Percentiles rank a stretch among this genome's conserved stretches.
Evolutionary conservation across 78 protist species (phyloP).

Genomic region (Neovahlkampfia damariscottae): DNA sequence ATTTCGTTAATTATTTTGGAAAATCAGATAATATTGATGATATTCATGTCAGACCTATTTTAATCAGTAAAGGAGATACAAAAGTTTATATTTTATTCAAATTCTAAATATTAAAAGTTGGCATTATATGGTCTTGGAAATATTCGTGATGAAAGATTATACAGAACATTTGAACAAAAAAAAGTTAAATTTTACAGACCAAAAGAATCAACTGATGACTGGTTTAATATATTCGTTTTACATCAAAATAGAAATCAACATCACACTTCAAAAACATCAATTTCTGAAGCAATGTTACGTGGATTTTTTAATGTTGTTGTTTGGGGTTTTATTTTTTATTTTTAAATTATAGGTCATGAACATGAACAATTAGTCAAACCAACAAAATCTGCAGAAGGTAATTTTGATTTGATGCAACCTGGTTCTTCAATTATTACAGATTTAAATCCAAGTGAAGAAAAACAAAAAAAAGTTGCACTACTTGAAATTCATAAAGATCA

Average conservation of each 20-base stretch:
- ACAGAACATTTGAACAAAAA: conserved; percentile 49
- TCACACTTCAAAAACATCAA: conserved; percentile 44
- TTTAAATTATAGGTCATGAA: too few relatives aligned
- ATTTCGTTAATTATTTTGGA: conserved; percentile 88
- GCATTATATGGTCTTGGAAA: conserved; percentile 94
- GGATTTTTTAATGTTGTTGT: conserved; percentile 73
- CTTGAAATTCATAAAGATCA: conserved; percentile 35
- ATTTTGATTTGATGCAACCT: conserved; percentile 69
- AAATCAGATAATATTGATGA: conserved; percentile 48
- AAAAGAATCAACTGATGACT: conserved; percentile 41
- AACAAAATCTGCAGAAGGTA: not conserved
- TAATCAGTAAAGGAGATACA: conserved; percentile 36
- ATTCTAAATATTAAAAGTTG: conserved; percentile 23
- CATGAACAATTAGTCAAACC: conserved; percentile 18
- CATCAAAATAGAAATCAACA: conserved; percentile 83
- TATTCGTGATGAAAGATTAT: conserved; percentile 87
- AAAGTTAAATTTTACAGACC: conserved; percentile 54
- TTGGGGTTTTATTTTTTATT: too few relatives aligned
- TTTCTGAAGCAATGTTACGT: conserved; percentile 65
- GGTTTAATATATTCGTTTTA: conserved; percentile 83
- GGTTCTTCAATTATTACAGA: conserved; percentile 84
- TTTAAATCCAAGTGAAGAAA: conserved; percentile 64
- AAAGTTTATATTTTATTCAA: not conserved
- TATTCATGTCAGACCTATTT: conserved; percentile 67
- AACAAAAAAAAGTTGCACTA: conserved; percentile 67